Base-by-base conservation (phyloP, 148 eudicot genomes). In the Camellia granthamiana region DNA sequence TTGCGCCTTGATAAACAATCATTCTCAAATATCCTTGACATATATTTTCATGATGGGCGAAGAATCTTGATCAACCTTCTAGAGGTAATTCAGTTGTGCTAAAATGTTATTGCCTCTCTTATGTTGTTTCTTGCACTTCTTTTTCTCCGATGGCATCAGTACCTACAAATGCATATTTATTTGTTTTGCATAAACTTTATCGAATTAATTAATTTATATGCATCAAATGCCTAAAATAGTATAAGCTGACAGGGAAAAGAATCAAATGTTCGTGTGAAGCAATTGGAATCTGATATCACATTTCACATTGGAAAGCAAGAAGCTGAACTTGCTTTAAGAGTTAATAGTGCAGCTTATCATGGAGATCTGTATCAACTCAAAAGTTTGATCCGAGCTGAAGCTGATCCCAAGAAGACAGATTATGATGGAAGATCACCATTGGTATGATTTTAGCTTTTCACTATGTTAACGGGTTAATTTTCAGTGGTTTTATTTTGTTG, bases 261-360 rank as follows among this genome's bases (percentile, higher is more conserved):
- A 76, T 81, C 90, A 80, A 87, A 88, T 75, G 55, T 83, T 82
- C 88, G 87, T 19, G 72, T 94, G 84, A 94, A 89, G 84, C 91
- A 89, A 83, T 79, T 91, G 63, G 97, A 92, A 86, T 82, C 94
- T 9, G 97, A 96, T 81, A 92, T 96, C 71, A 82, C 89, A 42
- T 86, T 89, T 82, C 99, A 91, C 81, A 89, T 96, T 52, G 94
- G 82, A 49, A 91, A 89, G 83, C 95, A 94, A 82, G 99, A 96
- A 81, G 93, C 99, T 51, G 98, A 96, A 84, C 97, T 96, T 90
- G 98, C 99, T 78, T 82, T 91, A 58, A 92, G 85, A 84, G 98
- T 96, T 67, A 96, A 94, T 75, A 89, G 81, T 84, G 88, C 93
- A 77, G 97, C 95, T 78, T 91, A 82, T 83, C 78, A 89, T 72